Percentiles rank a stretch among this genome's conserved stretches.
These are phyloP conservation scores for Arthonia radiata DNA, from an alignment of 495 filamentous ascomycete genomes.

Conservation along the genomic window DNA sequence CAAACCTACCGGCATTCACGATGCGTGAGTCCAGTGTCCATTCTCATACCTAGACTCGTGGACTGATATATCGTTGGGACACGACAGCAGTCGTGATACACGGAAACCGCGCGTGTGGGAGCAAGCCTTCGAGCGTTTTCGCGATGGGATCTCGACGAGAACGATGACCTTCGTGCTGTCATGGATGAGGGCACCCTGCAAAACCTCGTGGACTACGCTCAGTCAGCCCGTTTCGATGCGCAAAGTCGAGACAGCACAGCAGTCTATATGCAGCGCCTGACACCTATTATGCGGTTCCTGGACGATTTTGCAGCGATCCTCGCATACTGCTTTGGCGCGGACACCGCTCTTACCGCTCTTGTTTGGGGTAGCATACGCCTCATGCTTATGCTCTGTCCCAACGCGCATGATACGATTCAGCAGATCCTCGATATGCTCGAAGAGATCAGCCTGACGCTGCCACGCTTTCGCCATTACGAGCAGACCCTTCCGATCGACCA, in stretches of 20 bases:
- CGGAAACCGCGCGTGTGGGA: too few species aligned
- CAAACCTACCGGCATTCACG: too few species aligned
- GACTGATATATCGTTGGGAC: too few species aligned
- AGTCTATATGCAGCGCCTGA: conserved; percentile 5
- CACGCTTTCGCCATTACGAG: conserved; percentile 6
- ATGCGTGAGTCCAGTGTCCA: too few species aligned
- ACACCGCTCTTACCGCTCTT: conserved; percentile 7
- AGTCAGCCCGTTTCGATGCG: conserved; percentile 4
- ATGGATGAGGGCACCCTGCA: conserved; percentile 6
- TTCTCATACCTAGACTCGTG: too few species aligned
- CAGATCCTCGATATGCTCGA: conserved; percentile 10
- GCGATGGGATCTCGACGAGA: conserved; percentile 6
- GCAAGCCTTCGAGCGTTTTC: conserved; percentile 5
- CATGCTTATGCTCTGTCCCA: conserved; percentile 6
- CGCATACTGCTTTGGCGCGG: conserved; percentile 7
- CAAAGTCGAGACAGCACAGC: too few species aligned
- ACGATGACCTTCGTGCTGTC: conserved; percentile 6
- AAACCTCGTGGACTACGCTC: conserved; percentile 5
- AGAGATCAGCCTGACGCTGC: conserved; percentile 7
- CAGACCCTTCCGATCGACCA: conserved; percentile 6
- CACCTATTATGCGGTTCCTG: conserved; percentile 4
- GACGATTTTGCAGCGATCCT: conserved; percentile 8
- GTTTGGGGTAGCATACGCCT: conserved; percentile 10
- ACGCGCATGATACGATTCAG: conserved; percentile 5
- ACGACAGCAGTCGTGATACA: too few species aligned